These are phyloP conservation scores for Microascus cirrosus DNA, from an alignment of 2,329 filamentous ascomycete species.

Conservation along the genomic window DNA sequence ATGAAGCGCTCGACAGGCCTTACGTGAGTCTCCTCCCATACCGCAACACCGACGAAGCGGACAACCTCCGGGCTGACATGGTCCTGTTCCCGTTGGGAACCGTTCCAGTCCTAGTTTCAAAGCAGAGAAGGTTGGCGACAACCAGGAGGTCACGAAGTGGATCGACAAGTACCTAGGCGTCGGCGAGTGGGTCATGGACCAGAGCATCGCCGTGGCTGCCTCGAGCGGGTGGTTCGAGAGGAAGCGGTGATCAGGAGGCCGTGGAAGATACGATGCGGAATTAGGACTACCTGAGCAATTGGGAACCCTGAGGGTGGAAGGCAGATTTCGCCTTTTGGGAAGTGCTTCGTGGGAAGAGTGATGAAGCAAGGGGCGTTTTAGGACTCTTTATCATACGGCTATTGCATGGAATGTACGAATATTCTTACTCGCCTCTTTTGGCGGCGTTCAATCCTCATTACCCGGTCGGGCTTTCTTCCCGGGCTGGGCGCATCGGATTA, in stretches of 20 bases:
- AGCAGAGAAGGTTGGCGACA: conserved; percentile 71
- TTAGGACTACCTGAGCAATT: neutral
- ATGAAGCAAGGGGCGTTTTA: neutral
- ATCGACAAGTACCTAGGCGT: conserved; percentile 88
- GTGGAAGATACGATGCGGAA: neutral
- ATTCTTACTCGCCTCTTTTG: neutral
- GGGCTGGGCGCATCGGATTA: neutral
- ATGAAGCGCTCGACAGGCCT: conserved; percentile 96
- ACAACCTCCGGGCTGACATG: neutral
- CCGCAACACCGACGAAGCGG: neutral
- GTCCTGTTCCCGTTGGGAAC: neutral
- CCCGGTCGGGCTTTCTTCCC: neutral
- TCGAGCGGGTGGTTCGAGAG: conserved; percentile 87
- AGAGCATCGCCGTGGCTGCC: conserved; percentile 84
- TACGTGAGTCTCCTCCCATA: conserved; percentile 58
- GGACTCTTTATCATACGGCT: neutral
- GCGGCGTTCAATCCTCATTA: neutral
- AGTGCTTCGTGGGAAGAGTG: neutral
- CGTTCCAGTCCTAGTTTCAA: conserved; percentile 64
- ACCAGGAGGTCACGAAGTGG: conserved; percentile 76
- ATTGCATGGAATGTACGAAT: neutral
- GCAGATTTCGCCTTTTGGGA: neutral
- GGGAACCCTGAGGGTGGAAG: neutral
- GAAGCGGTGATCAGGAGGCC: conserved; percentile 48
- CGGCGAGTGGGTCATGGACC: conserved; percentile 97